Percentiles rank a stretch among this genome's conserved stretches.
These are phyloP conservation scores for Epichloe hybrida DNA, from an alignment of 2,329 filamentous ascomycete species.

Conservation along the genomic window DNA sequence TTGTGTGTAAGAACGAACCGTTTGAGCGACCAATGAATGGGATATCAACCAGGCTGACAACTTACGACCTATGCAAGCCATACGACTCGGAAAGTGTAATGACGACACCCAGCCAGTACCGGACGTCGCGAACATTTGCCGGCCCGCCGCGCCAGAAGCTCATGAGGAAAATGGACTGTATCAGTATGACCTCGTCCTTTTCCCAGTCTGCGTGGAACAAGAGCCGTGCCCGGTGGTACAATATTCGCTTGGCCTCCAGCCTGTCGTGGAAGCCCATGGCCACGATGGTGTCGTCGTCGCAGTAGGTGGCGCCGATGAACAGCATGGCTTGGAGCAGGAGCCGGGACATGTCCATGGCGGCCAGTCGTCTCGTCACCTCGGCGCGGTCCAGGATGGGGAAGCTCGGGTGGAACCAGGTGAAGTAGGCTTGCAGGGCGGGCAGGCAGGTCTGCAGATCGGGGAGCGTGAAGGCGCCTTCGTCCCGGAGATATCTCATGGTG, in stretches of 20 bases:
- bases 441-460: conserved; percentile 28
- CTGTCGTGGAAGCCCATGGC: conserved; percentile 33
- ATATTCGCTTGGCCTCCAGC: conserved; percentile 33
- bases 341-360: conserved; percentile 29
- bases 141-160: conserved; percentile 42
- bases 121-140: conserved; percentile 31
- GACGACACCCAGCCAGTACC: conserved; percentile 36
- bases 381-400: conserved; percentile 39
- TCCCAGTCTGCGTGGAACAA: conserved; percentile 41
- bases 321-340: conserved; percentile 39
- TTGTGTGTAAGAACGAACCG: not conserved
- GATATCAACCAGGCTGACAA: not conserved
- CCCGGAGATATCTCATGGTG: conserved; percentile 34
- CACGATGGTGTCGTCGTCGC: conserved; percentile 29
- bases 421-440: conserved; percentile 35
- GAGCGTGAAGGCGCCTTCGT: conserved; percentile 30
- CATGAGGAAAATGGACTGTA: conserved; percentile 39
- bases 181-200: conserved; percentile 32
- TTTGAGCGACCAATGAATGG: no score
- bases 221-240: conserved; percentile 36
- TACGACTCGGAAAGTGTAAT: conserved; percentile 38
- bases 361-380: conserved; percentile 26
- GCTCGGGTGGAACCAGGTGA: conserved; percentile 42
- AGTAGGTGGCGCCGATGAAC: conserved; percentile 40
- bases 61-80: conserved; percentile 28